phyloP scores from a whole-genome alignment of 2,329 filamentous ascomycete species.

The Diaporthe vexans region DNA sequence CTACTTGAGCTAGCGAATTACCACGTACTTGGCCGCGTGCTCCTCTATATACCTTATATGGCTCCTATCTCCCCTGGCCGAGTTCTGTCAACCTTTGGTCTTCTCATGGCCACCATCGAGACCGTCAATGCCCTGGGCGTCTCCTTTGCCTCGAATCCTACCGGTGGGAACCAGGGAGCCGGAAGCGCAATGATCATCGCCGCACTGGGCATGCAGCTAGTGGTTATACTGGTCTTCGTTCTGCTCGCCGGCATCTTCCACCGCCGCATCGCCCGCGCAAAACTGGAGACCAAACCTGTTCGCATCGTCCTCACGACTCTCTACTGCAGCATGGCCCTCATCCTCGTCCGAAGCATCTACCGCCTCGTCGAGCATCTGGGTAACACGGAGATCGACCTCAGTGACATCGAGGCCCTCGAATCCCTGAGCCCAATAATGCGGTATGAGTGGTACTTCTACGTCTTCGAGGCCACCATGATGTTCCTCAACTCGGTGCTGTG shows the following conservation, averaged over 20 bases:
- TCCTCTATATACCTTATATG: constrained; percentile 70
- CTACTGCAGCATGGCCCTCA: constrained; percentile 64
- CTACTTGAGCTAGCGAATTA: constrained; percentile 70
- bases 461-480: constrained; percentile 70
- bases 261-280: constrained; percentile 55
- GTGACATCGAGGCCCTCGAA: constrained; percentile 54
- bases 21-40: constrained; percentile 67
- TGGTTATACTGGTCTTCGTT: constrained; percentile 64
- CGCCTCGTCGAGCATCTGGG: constrained; percentile 72
- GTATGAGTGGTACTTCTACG: constrained; percentile 72
- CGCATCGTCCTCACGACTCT: constrained; percentile 60
- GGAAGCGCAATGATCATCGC: constrained; percentile 60
- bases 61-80: constrained; percentile 59
- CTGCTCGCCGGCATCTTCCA: constrained; percentile 65
- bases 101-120: constrained; percentile 62
- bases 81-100: constrained; percentile 56
- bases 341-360: constrained; percentile 68
- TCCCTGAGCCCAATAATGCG: constrained; percentile 62
- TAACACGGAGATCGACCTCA: constrained; percentile 48
- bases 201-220: constrained; percentile 67
- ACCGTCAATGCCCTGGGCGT: constrained; percentile 63
- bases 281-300: constrained; percentile 52
- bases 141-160: constrained; percentile 59
- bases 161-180: constrained; percentile 51
- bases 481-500: constrained; percentile 63